Conservation (phyloP, 1,284 basidiomycete genomes). For the Pseudozyma tsukubaensis region DNA sequence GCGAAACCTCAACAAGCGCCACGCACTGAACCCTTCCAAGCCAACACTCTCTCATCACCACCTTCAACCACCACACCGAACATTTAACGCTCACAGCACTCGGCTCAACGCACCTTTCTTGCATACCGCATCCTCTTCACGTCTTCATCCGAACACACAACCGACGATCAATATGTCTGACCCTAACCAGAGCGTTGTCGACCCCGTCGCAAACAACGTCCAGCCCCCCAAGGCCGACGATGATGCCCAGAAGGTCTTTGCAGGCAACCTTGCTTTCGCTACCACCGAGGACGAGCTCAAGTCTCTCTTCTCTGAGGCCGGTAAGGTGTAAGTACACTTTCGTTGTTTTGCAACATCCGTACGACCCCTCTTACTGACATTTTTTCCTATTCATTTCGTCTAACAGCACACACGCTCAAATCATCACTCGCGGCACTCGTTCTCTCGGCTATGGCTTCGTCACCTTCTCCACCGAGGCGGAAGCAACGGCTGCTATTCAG, state of each 20-base stretch:
- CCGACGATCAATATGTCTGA: constrained; percentile 32
- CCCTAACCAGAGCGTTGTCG: constrained; percentile 49
- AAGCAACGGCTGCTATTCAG: constrained; percentile 59
- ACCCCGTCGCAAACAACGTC: constrained; percentile 47
- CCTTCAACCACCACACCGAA: not conserved
- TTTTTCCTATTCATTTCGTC: not conserved
- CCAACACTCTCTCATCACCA: constrained; percentile 6
- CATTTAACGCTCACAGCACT: not conserved
- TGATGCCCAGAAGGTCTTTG: constrained; percentile 49
- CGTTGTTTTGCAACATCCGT: not conserved
- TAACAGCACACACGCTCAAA: constrained; percentile 54
- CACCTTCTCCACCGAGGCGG: constrained; percentile 59
- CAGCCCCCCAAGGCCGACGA: constrained; percentile 32
- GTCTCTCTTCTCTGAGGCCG: constrained; percentile 58
- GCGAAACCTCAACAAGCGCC: not conserved
- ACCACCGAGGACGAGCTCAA: constrained; percentile 64
- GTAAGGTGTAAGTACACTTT: constrained; percentile 51
- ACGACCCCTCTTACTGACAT: not conserved
- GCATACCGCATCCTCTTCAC: not conserved
- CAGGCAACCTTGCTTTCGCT: constrained; percentile 63
- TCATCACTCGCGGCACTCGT: constrained; percentile 66
- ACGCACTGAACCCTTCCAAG: constrained; percentile 13
- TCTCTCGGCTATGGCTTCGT: constrained; percentile 66
- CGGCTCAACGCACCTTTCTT: not conserved
- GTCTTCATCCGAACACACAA: constrained; percentile 2